Evolutionary conservation across 805 yeast species (phyloP).

Genomic region (Groenewaldozyma salmanticensis): DNA sequence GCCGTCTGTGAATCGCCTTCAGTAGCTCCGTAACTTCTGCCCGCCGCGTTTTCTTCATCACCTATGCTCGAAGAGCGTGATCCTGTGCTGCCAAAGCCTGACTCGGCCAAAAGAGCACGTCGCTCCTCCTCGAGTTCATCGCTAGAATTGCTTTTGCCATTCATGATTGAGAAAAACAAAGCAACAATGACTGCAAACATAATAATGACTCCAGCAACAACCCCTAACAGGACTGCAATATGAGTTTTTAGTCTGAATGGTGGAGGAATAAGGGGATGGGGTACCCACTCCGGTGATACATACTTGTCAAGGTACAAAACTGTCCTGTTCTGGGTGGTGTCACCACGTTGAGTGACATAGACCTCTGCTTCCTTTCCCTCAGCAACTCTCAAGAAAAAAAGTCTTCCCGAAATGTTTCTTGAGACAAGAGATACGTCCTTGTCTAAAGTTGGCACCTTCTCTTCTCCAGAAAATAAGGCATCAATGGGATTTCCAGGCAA

Average conservation of each 20-base stretch:
- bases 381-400: slow-evolving; percentile 19
- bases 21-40: neutral
- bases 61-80: neutral
- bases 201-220: slow-evolving; percentile 20
- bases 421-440: slow-evolving; percentile 13
- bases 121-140: slow-evolving; percentile 5
- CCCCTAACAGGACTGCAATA: slow-evolving; percentile 24
- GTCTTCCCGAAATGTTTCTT: slow-evolving; percentile 16
- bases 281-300: slow-evolving; percentile 27
- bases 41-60: no score
- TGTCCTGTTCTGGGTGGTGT: slow-evolving; percentile 20
- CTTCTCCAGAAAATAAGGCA: slow-evolving; percentile 14
- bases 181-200: slow-evolving; percentile 10
- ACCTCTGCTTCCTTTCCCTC: slow-evolving; percentile 17
- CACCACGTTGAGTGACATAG: slow-evolving; percentile 19
- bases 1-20: neutral
- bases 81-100: neutral
- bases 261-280: slow-evolving; percentile 14
- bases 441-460: slow-evolving; percentile 17
- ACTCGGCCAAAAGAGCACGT: slow-evolving; percentile 8
- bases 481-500: slow-evolving; percentile 44
- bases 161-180: slow-evolving; percentile 8
- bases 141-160: slow-evolving; percentile 3
- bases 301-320: slow-evolving; percentile 26
- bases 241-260: slow-evolving; percentile 23